These are phyloP conservation scores for Paramecium biaurelia DNA, from an alignment of 73 alveolate species.

Conservation along the genomic window DNA sequence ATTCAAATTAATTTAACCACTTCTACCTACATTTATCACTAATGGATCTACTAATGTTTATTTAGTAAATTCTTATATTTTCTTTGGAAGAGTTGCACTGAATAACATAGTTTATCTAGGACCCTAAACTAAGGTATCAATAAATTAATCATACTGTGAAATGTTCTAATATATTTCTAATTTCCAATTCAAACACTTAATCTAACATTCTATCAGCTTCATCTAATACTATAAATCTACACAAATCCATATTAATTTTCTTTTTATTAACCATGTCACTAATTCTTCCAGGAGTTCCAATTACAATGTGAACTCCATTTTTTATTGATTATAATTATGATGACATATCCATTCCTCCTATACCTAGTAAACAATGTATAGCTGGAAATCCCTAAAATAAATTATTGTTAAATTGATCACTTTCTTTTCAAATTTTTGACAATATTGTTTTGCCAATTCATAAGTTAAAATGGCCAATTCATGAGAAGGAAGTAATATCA, in stretches of 20 bases:
- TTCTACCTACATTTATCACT: constrained; percentile 62
- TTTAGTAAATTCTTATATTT: constrained; percentile 76
- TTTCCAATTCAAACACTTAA: constrained; percentile 80
- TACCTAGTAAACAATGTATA: constrained; percentile 49
- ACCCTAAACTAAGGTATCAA: constrained; percentile 58
- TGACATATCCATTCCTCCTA: constrained; percentile 71
- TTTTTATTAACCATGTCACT: constrained; percentile 70
- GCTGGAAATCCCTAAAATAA: constrained; percentile 55
- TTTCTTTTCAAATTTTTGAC: constrained; percentile 22
- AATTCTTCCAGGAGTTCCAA: constrained; percentile 86
- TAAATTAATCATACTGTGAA: constrained; percentile 58
- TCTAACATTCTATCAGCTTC: constrained; percentile 90
- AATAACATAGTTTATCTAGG: constrained; percentile 82
- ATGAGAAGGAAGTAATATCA: constrained; percentile 67
- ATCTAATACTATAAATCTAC: constrained; percentile 80
- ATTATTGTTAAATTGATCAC: neutral
- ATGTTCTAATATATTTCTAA: constrained; percentile 71
- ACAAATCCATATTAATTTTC: constrained; percentile 66
- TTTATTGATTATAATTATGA: neutral
- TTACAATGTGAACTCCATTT: constrained; percentile 72
- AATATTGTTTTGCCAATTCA: constrained; percentile 51
- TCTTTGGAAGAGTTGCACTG: constrained; percentile 86
- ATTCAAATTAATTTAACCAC: constrained; percentile 68
- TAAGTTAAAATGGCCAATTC: constrained; percentile 60
- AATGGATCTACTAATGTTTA: constrained; percentile 72